Percentiles rank a stretch among this genome's conserved stretches.
Conservation (phyloP, 108 stramenopile genomes). For the Skeletonema grethae region DNA sequence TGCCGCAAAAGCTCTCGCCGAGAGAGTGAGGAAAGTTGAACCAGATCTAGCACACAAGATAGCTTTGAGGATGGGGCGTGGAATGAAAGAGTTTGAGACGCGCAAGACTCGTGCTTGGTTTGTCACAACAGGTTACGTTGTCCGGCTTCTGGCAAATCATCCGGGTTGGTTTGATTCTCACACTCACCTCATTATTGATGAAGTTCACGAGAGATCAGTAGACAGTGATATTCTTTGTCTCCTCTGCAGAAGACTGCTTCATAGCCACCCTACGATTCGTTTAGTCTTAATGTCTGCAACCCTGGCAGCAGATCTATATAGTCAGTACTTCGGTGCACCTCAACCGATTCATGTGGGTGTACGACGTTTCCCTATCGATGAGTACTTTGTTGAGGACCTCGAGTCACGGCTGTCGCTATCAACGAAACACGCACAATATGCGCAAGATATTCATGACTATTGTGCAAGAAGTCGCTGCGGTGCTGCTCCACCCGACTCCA, state of each 20-base stretch:
- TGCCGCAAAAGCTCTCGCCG: conserved; percentile 85
- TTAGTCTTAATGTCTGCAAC: conserved; percentile 95
- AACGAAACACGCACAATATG: conserved; percentile 45
- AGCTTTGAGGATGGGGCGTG: conserved; percentile 90
- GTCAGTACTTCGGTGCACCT: conserved; percentile 76
- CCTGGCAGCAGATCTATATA: conserved; percentile 78
- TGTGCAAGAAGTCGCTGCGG: conserved; percentile 57
- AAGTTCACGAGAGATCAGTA: conserved; percentile 88
- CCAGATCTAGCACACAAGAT: conserved; percentile 60
- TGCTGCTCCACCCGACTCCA: conserved; percentile 42
- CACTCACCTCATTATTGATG: conserved; percentile 89
- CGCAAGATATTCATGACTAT: conserved; percentile 42
- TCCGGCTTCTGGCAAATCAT: conserved; percentile 84
- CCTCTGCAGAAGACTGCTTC: conserved; percentile 77
- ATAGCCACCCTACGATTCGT: conserved; percentile 66
- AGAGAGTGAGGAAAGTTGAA: conserved; percentile 79
- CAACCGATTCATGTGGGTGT: conserved; percentile 82
- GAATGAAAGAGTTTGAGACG: conserved; percentile 78
- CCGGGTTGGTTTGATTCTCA: conserved; percentile 68
- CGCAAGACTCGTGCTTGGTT: conserved; percentile 76
- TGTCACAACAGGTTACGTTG: conserved; percentile 92
- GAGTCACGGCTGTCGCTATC: conserved; percentile 38
- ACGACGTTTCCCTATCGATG: conserved; percentile 74
- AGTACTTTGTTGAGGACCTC: conserved; percentile 84
- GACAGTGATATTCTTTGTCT: conserved; percentile 85